A percentile compares a stretch with the other conserved stretches of the same genome.
Evolutionary conservation across 2,329 filamentous ascomycete genomes (phyloP).

Genomic region (Ceratocystis huliohia): DNA sequence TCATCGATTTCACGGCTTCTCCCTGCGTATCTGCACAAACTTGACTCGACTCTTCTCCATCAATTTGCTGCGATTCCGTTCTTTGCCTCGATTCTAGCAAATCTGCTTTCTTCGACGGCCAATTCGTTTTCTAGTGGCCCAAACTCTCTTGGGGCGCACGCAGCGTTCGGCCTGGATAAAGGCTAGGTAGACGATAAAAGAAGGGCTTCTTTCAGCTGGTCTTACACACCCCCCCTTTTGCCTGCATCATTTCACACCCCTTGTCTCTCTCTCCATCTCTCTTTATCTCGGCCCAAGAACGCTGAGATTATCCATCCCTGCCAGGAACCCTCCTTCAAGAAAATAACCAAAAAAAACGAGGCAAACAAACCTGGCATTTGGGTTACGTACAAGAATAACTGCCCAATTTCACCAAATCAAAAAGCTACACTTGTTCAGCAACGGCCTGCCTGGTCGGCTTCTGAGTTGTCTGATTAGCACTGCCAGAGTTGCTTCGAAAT

Average conservation of each 20-base stretch:
- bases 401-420: constrained; percentile 2
- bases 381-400: constrained; percentile 15
- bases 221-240: neutral
- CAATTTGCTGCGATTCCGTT: neutral
- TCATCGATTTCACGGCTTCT: neutral
- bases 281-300: neutral
- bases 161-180: no score
- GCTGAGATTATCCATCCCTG: constrained; percentile 7
- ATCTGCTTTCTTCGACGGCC: neutral
- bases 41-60: no score
- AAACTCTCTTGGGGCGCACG: neutral
- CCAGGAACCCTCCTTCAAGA: constrained; percentile 7
- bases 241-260: neutral
- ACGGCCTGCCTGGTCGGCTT: neutral
- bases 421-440: neutral
- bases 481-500: no score
- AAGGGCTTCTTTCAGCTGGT: neutral
- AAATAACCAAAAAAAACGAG: neutral
- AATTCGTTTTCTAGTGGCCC: neutral
- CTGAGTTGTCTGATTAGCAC: neutral
- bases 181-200: neutral
- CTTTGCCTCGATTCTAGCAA: neutral
- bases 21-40: no score
- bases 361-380: constrained; percentile 11
- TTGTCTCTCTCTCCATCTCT: neutral